Conservation (phyloP, 2,329 filamentous ascomycete genomes). For the Aspergillus amoenus region DNA sequence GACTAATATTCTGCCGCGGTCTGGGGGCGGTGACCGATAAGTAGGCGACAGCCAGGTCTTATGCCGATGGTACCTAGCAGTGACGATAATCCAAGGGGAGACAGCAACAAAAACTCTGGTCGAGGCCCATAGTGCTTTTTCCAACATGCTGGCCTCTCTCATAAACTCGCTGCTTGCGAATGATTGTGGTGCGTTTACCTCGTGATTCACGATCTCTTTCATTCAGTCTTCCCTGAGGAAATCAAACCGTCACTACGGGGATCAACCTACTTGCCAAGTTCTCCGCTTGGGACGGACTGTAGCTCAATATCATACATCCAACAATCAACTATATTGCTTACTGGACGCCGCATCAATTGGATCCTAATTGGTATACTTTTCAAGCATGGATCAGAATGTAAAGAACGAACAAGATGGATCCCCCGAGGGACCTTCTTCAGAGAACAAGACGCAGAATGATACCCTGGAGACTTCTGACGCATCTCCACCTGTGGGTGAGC, state of each 20-base stretch:
- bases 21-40: neutral
- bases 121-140: neutral
- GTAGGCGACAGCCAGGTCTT: conserved; percentile 1
- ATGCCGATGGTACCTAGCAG: neutral
- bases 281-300: neutral
- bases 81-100: conserved; percentile 2
- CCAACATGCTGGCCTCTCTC: neutral
- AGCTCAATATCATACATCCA: neutral
- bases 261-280: neutral
- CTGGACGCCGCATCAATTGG: neutral
- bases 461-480: neutral
- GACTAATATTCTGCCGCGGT: conserved; percentile 11
- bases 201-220: neutral
- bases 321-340: neutral
- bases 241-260: neutral
- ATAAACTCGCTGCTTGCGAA: neutral
- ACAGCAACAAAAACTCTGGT: neutral
- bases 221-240: neutral
- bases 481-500: neutral
- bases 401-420: conserved; percentile 1
- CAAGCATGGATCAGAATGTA: conserved; percentile 4
- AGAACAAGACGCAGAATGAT: neutral
- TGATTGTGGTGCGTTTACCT: neutral
- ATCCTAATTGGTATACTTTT: neutral
- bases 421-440: neutral